A percentile compares a stretch with the other conserved stretches of the same genome.
phyloP scores from a whole-genome alignment of 164 flowering plant species.

The Annona squamosa region DNA sequence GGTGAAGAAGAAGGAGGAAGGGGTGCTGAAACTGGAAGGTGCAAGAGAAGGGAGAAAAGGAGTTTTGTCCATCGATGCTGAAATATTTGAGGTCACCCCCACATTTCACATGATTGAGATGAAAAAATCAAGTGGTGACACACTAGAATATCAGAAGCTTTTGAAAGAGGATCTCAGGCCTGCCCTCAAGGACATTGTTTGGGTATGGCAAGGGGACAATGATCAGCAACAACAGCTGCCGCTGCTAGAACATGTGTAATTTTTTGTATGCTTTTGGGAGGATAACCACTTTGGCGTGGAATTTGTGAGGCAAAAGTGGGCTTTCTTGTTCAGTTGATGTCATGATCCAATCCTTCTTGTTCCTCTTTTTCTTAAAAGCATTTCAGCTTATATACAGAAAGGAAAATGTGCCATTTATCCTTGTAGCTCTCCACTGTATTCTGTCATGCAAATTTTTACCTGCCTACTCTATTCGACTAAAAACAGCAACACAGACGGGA shows the following conservation, averaged over 20 bases:
- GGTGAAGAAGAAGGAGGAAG: conserved; percentile 44
- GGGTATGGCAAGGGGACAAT: conserved; percentile 66
- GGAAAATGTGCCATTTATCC: too few species aligned
- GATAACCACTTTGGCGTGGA: too few species aligned
- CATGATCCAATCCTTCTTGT: too few species aligned
- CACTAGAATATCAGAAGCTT: conserved; percentile 59
- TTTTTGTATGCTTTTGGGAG: too few species aligned
- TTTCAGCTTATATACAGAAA: too few species aligned
- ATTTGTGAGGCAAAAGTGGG: too few species aligned
- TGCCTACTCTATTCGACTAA: too few species aligned
- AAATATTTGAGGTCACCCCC: conserved; percentile 68
- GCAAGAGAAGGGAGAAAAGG: conserved; percentile 59
- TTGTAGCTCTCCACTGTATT: too few species aligned
- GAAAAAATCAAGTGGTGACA: conserved; percentile 64
- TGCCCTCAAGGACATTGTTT: conserved; percentile 69
- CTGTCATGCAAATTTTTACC: too few species aligned
- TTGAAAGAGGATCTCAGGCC: conserved; percentile 54
- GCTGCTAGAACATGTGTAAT: conserved; percentile 1
- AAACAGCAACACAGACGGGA: too few species aligned
- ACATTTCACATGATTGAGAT: conserved; percentile 60
- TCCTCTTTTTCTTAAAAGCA: too few species aligned
- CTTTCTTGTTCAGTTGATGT: too few species aligned
- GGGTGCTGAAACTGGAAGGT: conserved; percentile 53
- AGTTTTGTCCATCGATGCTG: conserved; percentile 57
- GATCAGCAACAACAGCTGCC: conserved; percentile 17